Evolutionary conservation across 1,284 basidiomycete genomes (phyloP), one percentile per base, ranked within the genome.

Genomic region (Ustilago curta): DNA sequence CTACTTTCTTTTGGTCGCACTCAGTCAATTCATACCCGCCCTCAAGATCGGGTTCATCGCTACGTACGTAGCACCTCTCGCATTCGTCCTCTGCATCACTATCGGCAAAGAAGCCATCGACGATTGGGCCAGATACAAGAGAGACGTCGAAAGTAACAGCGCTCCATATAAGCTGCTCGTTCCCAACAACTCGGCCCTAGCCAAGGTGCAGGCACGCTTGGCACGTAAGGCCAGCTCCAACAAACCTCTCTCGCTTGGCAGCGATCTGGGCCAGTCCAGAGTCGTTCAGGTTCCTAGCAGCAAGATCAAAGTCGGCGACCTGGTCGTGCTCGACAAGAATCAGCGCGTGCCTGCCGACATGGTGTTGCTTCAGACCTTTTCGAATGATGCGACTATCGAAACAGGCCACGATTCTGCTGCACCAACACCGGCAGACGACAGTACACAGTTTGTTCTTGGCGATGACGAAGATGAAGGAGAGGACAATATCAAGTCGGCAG

Each of bases 91-190:
- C 2, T 90, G 88, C 56, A 92, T 99, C 9, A 99, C 97, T 2
- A 97, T 99, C 89, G 95, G 95, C 23, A 99, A 99, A 85, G 97
- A 99, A 86, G 97, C 96, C 0, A 94, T 94, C 81, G 97, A 99
- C 83, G 97, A 99, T 86, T 97, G 95, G 87, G 92, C 93, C 76
- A 92, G 97, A 23, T 90, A 95, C 83, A 89, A 91, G 9, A 90
- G 97, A 31, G 97, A 99, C 85, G 88, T 90, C 39, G 95, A 97
- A 85, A 95, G 95, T 70, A 99, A 99, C 84, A 96, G 95, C 0
- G 91, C 93, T 51, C 91, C 91, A 61, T 99, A 98, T 85, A 89
- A 93, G 59, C 89, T 94, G 55, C 88, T 98, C 8, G 90, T 92
- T 49, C 80, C 72, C 85, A 83, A 70, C n/a, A 25, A 54, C 29